Evolutionary conservation across 306 rosid genomes (phyloP), one percentile per base, ranked within the genome.

Genomic region (Cucumis melo): DNA sequence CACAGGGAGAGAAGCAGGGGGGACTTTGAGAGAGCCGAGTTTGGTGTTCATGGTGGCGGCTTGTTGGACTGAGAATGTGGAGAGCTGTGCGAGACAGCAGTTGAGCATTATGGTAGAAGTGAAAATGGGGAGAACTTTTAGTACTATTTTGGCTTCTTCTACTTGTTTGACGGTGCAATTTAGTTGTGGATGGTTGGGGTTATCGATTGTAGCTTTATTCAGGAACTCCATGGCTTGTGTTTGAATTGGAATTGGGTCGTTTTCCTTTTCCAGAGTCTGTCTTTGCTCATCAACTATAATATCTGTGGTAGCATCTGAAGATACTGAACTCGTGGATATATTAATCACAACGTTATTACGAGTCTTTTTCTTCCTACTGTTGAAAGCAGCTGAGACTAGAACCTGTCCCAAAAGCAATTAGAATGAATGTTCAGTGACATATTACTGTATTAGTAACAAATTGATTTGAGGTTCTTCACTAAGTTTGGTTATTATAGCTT

Each of bases 1-100:
- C 10, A 89, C 84, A 0, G 97, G 95, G 64, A 88, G 88, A 39
- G 98, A 91, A 34, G 98, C 97, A 23, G 98, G 96, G n/a, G 98
- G 96, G 77, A 93, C 86, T 76, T 80, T 89, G 42, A 88, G 78
- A 75, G 91, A 76, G 19, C 93, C 92, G 21, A 93, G 82, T 54
- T 83, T 88, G 15, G 95, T 89, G 66, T 89, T 74, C 98, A 88
- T 91, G 1, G 96, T 91, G 70, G 93, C 86, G 36, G 98, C 91
- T 68, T 93, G 98, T 83, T 93, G 91, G 29, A 91, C 90, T 34
- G 93, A 93, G 73, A 93, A 91, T 46, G 97, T 93, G 19, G 96
- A 91, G 73, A 91, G 90, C 53, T 93, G 98, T 51, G 98, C 98
- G 17, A 93, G 89, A 81, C 96, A 91, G 77, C 90, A 88, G 84